Percentiles rank a stretch among this genome's conserved stretches.
Conservation (phyloP, 1,284 basidiomycete species). For the Moniliella sp. region DNA sequence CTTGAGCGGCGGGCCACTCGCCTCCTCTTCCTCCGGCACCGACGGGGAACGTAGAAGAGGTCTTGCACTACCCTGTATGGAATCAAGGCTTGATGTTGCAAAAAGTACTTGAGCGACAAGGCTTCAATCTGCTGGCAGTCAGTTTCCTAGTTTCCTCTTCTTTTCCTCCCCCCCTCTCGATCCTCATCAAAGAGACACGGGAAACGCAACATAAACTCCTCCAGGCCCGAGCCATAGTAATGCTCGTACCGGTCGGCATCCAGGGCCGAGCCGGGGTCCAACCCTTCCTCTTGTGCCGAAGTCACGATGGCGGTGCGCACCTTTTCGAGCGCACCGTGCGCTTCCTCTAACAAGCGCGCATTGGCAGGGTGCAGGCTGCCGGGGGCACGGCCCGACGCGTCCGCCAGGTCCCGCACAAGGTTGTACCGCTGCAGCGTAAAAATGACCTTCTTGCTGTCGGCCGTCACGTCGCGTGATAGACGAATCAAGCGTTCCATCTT, state of each 20-base stretch:
- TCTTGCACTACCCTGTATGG: not conserved
- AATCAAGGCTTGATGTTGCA: constrained; percentile 52
- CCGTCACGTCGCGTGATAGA: constrained; percentile 57
- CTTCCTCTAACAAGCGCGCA: not conserved
- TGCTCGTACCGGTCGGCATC: constrained; percentile 13
- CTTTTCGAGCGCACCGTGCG: not conserved
- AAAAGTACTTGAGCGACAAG: constrained; percentile 65
- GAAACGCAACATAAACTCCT: constrained; percentile 29
- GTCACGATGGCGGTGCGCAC: not conserved
- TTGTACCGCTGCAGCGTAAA: constrained; percentile 61
- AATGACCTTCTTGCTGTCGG: constrained; percentile 78
- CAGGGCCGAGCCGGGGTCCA: not conserved
- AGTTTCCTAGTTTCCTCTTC: too few relatives aligned
- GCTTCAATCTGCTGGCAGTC: constrained; percentile 57
- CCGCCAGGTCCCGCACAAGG: not conserved
- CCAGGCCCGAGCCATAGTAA: constrained; percentile 26
- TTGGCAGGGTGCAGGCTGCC: not conserved
- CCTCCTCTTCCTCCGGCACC: not conserved
- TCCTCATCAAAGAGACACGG: too few relatives aligned
- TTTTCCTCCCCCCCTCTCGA: too few relatives aligned
- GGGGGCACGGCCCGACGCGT: not conserved
- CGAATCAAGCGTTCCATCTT: constrained; percentile 56
- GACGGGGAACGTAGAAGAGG: not conserved
- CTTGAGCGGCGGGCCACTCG: too few relatives aligned
- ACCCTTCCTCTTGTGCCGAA: not conserved